These are phyloP conservation scores for Neophaeococcomyces aloes DNA, from an alignment of 2,329 filamentous ascomycete species.

Conservation along the genomic window DNA sequence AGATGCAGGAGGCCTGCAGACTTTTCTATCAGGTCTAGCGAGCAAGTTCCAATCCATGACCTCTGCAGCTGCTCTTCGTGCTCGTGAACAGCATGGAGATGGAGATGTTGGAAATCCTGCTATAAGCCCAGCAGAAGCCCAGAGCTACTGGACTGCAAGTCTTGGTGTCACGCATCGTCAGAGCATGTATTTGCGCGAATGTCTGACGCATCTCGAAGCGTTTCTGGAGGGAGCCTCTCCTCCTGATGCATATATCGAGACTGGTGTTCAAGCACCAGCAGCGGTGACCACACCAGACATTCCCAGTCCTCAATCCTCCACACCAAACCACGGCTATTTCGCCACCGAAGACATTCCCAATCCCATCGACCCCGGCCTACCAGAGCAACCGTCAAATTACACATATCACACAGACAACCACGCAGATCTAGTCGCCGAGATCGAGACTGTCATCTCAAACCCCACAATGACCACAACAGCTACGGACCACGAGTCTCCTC, in stretches of 20 bases:
- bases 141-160: constrained; percentile 57
- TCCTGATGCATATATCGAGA: constrained; percentile 32
- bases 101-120: constrained; percentile 28
- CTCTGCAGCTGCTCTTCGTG: constrained; percentile 36
- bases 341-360: neutral
- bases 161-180: constrained; percentile 87
- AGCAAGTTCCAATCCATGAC: constrained; percentile 61
- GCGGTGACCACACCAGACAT: constrained; percentile 1
- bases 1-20: constrained; percentile 53
- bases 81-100: constrained; percentile 17
- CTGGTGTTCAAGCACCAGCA: constrained; percentile 22
- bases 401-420: constrained; percentile 10
- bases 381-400: neutral
- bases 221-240: constrained; percentile 46
- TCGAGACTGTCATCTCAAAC: neutral
- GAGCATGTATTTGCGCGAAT: constrained; percentile 65
- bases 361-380: neutral
- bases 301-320: constrained; percentile 12
- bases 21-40: constrained; percentile 58
- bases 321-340: constrained; percentile 12
- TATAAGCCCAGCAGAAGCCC: constrained; percentile 22
- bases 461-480: neutral
- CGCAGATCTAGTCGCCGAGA: constrained; percentile 16
- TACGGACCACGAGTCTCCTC: too few relatives aligned
- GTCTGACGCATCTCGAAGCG: constrained; percentile 58